Conservation (phyloP, 371 early-diverging fungal species). For the Mucor circinelloides region DNA sequence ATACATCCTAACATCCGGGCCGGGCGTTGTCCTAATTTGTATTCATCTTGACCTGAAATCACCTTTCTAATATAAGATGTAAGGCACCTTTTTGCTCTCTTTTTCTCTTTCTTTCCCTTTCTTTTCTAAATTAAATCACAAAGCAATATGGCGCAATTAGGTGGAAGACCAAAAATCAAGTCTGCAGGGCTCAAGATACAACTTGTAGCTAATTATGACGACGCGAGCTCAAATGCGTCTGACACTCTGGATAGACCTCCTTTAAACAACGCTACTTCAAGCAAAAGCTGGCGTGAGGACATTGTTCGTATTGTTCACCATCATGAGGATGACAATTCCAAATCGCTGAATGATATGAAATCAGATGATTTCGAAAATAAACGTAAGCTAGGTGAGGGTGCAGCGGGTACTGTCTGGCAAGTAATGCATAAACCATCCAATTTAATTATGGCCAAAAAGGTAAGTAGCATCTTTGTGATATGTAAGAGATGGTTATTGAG, state of each 20-base stretch:
- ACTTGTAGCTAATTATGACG: slow-evolving; percentile 28
- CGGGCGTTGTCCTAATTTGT: background rate
- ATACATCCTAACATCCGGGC: background rate
- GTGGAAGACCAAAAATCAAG: slow-evolving; percentile 31
- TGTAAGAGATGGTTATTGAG: background rate
- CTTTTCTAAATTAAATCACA: background rate
- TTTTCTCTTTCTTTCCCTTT: slow-evolving; percentile 4
- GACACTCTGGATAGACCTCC: background rate
- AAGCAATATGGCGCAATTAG: slow-evolving; percentile 22
- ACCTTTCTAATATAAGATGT: background rate
- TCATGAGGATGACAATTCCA: slow-evolving; percentile 20
- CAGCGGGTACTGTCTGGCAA: slow-evolving; percentile 91
- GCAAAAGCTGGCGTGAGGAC: slow-evolving; percentile 37
- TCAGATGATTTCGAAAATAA: slow-evolving; percentile 65
- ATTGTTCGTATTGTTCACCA: slow-evolving; percentile 39
- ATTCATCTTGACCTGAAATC: background rate
- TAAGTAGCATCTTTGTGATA: slow-evolving; percentile 18
- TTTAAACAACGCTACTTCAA: slow-evolving; percentile 8
- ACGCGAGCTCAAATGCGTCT: slow-evolving; percentile 9
- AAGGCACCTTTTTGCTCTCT: background rate
- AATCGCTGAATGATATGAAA: slow-evolving; percentile 31
- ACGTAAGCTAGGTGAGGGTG: slow-evolving; percentile 87
- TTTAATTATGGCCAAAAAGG: slow-evolving; percentile 92
- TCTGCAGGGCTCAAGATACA: slow-evolving; percentile 36
- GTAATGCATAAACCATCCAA: slow-evolving; percentile 78